Base-by-base conservation (phyloP, 2,329 filamentous ascomycete species). In the Aureobasidium zeae region DNA sequence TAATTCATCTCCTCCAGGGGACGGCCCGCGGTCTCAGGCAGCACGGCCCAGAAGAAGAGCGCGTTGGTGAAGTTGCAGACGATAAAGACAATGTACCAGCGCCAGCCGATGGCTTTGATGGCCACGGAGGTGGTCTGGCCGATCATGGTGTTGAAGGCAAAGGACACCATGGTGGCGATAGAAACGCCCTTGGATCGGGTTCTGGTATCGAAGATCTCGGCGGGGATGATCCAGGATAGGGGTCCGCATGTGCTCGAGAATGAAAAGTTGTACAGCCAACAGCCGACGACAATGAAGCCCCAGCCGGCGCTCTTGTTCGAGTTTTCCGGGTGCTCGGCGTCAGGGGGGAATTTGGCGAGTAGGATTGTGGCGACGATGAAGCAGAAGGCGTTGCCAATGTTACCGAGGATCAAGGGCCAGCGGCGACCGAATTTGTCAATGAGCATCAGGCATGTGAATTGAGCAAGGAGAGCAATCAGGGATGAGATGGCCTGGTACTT, bases 241-340 rank as follows among this genome's bases (percentile, higher is more conserved):
- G 83, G 81, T 16, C 83, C 83, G 47, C 79, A 83, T 2, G 80
- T 81, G 24, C 73, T 72, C 3, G 73, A 80, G 69, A 86, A 87
- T 30, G 72, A 80, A 65, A 86, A 82, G 63, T 88, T 87, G 70
- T 85, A 88, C 1, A 84, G 58, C 83, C 83, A 88, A 1, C 83
- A 88, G 53, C 76, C 71, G 54, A 78, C 72, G 54, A 78, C 73
- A 49, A 88, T 88, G 62, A 88, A 89, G 1, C 76, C 81, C 79
- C 81, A 85, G 1, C 80, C 80, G 4, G 68, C 65, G 29, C 62
- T 63, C 47, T 76, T 76, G 46, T 60, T 60, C 49, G 46, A 64
- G 0, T 60, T 63, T 11, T 11, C 19, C 0, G 60, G 64, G 5
- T 60, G 62, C 5, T 25, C 26, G 1, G 60, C 61, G 2, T 71